Evolutionary conservation across 2,329 filamentous ascomycete species (phyloP), one percentile per base, ranked within the genome.

Genomic region (Boeremia lycopersici): DNA sequence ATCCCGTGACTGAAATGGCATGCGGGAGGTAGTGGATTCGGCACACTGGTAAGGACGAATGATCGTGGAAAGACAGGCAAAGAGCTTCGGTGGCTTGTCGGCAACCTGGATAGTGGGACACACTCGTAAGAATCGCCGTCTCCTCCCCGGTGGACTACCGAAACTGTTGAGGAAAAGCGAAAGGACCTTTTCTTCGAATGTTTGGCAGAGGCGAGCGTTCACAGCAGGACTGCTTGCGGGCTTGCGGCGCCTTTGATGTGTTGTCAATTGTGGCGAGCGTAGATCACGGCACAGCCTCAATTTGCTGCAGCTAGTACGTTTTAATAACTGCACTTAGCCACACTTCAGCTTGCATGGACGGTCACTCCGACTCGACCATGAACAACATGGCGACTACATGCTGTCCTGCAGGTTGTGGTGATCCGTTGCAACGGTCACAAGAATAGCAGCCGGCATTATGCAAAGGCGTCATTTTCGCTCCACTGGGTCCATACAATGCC

Each of bases 231-330:
- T 41, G 23, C n/a, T 44, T 17, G 29, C 36, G 52, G 51, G 25
- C 40, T 53, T 57, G 49, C 56, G 56, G 54, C 52, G 53, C 49
- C 59, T 60, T 67, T 65, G 63, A 69, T 71, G 69, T 60, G 69
- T 61, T 71, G 69, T 65, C 68, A 65, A 48, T 12, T 56, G 67
- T 69, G 68, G 69, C 69, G 65, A 70, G 56, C 29, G 59, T 40
- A 41, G 65, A 68, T 65, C 62, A 40, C 42, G 38, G 53, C 71
- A 64, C 70, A 74, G 72, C 72, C 71, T 72, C 72, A 68, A 26
- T 63, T 46, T 39, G 15, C 44, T 62, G 62, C 56, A 62, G 53
- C 62, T 67, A 66, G 41, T 53, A 55, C 23, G 58, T 41, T 57
- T 42, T 47, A 61, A 39, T 33, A 44, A 35, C 48, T 58, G 63